Conservation (phyloP, 177 flowering plant genomes). For the Telopea speciosissima region DNA sequence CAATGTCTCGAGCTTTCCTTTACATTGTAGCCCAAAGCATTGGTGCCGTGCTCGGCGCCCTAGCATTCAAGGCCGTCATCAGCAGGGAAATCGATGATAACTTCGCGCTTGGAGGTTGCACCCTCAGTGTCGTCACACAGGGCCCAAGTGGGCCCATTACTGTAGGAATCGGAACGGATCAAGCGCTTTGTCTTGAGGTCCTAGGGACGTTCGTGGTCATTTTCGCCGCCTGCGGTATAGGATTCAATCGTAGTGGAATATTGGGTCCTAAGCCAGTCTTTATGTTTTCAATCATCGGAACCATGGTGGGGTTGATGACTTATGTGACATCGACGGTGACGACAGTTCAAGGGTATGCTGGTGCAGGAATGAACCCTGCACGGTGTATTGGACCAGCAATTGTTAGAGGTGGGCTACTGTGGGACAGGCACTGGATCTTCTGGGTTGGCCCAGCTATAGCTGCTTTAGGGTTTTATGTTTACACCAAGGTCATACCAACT, state of each 20-base stretch:
- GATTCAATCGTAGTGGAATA: slow-evolving; percentile 36
- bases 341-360: slow-evolving; percentile 39
- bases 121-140: too few relatives aligned
- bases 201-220: too few relatives aligned
- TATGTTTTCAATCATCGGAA: slow-evolving; percentile 26
- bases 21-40: too few relatives aligned
- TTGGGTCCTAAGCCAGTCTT: slow-evolving; percentile 26
- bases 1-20: too few relatives aligned
- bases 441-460: slow-evolving; percentile 55
- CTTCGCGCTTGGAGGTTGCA: too few relatives aligned
- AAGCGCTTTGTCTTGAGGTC: too few relatives aligned
- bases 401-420: slow-evolving; percentile 50
- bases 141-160: too few relatives aligned
- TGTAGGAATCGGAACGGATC: too few relatives aligned
- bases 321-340: slow-evolving; percentile 42
- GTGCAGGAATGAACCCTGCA: slow-evolving; percentile 48
- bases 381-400: slow-evolving; percentile 64
- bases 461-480: slow-evolving; percentile 34
- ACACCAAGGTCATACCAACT: slow-evolving; percentile 36
- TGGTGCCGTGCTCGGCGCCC: too few relatives aligned
- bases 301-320: slow-evolving; percentile 27
- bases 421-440: slow-evolving; percentile 58
- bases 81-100: too few relatives aligned
- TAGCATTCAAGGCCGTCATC: too few relatives aligned
- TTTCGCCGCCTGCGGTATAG: slow-evolving; percentile 28